Evolutionary conservation across 768 basidiomycete species (phyloP), one percentile per base, ranked within the genome.

Genomic region (Lactarius indigo): DNA sequence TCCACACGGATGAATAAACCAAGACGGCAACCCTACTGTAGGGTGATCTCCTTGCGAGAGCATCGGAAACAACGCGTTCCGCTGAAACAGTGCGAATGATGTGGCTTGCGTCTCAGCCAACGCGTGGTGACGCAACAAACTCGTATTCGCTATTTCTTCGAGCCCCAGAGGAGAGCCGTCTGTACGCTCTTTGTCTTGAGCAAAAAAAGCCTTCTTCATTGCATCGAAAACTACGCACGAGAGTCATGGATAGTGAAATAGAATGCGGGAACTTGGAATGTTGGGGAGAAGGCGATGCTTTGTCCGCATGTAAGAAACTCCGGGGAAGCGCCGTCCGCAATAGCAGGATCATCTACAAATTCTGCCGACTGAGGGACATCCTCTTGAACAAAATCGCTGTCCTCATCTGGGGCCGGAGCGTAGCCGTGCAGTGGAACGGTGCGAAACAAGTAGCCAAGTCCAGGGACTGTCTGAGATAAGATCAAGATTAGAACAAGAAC

Each of bases 1-100:
- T 74, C 91, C 87, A 74, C 94, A 96, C 12, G 94, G 94, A 74
- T 96, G 94, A 44, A 96, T 79, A 72, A 88, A 92, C 92, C 92
- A 96, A 63, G 85, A 87, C 10, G 88, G 87, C 2, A 79, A 85
- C 26, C 87, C 88, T 35, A 90, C 80, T 6, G 82, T 85, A 0
- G 93, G 94, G 72, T 96, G 94, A 64, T 96, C 94, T 10, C 91
- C 91, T 71, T 93, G 92, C 15, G 93, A 91, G 12, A 96, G 77
- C 26, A 95, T 75, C 12, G 94, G 91, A 72, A 94, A 90, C 6
- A 84, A 75, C 1, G 84, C 80, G 15, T 74, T 76, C 1, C 82
- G 80, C 10, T 78, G 75, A 28, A 82, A 82, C 50, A 91, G 75
- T 23, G 84, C 85, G 73, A 83, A 90, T 15, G 82, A 72, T 20